Base-by-base conservation (phyloP, 495 filamentous ascomycete species). In the Peziza echinospora region DNA sequence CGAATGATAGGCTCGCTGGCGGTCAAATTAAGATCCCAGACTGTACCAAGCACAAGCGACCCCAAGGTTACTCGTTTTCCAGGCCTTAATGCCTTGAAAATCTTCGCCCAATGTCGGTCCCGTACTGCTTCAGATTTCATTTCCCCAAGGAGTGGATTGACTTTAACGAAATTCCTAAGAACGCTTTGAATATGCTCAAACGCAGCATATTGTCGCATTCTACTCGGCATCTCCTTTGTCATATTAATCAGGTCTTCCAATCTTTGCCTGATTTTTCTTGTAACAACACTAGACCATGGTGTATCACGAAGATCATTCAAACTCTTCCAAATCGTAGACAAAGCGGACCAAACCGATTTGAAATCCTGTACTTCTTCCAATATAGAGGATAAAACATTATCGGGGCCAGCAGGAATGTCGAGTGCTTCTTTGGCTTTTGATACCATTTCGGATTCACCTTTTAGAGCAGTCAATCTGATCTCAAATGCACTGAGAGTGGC, bases 191-290 rank as follows among this genome's bases (percentile, higher is more conserved):
- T 82, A 55, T 99, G 86, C 62, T 96, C 89, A 60, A 99, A 99
- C 10, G 89, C 91, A 51, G 89, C 89, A 62, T 99, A 99, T 56
- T 99, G 89, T 42, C 89, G 77, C 91, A 96, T 99, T 40, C 89
- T 77, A 62, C 83, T 92, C 0, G 89, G 89, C 89, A 99, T 99
- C 49, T 96, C 86, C 66, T 93, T 99, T 41, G 85, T 93, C 79
- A 93, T 89, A 65, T 92, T 93, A 58, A 94, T 82, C 24, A 96
- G 70, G 26, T 76, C 75, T 57, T 99, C 89, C 43, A 99, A 74
- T 13, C 82, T 78, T 48, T 81, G 72, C 24, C 91, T 73, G 49
- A 96, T 72, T 63, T 94, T 96, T 40, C 89, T 71, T 1, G 89
- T 84, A 55, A 93, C 81, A 2, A 96, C 78, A 58, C 80, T 93